A percentile compares a stretch with the other conserved stretches of the same genome.
Conservation (phyloP, 1,139 yeast genomes). For the Cylindricascospora bacillispora region DNA sequence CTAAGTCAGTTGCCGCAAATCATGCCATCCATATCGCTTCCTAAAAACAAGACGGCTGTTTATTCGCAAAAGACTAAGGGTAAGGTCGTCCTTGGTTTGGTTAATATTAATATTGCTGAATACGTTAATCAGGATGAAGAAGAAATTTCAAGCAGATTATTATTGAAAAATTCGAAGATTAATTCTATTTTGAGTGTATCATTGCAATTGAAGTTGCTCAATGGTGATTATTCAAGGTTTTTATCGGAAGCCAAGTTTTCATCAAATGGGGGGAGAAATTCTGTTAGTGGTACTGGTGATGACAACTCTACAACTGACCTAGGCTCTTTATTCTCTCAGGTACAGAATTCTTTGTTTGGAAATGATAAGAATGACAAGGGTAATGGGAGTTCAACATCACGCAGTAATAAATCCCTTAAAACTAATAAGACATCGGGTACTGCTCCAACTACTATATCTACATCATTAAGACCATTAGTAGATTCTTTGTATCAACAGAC, state of each 20-base stretch:
- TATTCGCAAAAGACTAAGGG: conserved; percentile 21
- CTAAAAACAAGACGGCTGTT: conserved; percentile 1
- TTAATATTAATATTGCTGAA: conserved; percentile 61
- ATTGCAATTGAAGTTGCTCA: conserved; percentile 34
- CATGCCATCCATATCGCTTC: not conserved
- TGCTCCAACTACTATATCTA: conserved; percentile 11
- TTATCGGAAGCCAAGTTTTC: conserved; percentile 8
- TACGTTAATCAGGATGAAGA: conserved; percentile 47
- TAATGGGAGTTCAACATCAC: conserved; percentile 3
- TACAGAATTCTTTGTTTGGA: conserved; percentile 2
- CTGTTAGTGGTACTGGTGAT: conserved; percentile 15
- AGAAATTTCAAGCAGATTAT: conserved; percentile 41
- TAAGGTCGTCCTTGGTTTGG: conserved; percentile 44
- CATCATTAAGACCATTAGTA: conserved; percentile 34
- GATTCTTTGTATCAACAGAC: conserved; percentile 46
- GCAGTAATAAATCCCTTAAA: conserved; percentile 1
- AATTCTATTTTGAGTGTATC: conserved; percentile 57
- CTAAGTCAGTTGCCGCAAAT: not conserved
- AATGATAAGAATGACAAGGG: conserved; percentile 3
- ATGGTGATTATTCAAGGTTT: conserved; percentile 30
- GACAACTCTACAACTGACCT: conserved; percentile 6
- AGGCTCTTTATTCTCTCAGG: conserved; percentile 7
- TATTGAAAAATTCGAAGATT: conserved; percentile 66
- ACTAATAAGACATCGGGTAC: conserved; percentile 2
- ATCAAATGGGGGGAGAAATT: conserved; percentile 13